phyloP scores from a whole-genome alignment of 139 green algal genomes.

The Desmodesmus armatus region DNA sequence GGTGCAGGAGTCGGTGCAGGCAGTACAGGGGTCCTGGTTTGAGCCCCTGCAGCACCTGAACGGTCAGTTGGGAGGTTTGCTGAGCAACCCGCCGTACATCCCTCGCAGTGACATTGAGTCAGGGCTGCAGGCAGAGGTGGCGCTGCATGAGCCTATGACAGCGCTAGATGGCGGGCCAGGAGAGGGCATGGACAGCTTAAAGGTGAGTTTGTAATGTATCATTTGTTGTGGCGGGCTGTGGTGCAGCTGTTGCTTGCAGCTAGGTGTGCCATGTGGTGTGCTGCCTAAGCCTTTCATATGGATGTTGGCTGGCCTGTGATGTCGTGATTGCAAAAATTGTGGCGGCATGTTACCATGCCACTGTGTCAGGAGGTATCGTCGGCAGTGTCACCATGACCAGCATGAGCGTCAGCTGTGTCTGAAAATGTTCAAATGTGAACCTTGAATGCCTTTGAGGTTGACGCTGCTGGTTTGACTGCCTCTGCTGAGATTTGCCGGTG shows the following conservation, averaged over 20 bases:
- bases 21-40: conserved; percentile 80
- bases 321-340: too few relatives aligned
- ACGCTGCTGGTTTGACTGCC: neutral
- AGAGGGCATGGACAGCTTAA: conserved; percentile 71
- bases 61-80: conserved; percentile 77
- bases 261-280: too few relatives aligned
- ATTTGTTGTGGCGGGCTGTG: neutral
- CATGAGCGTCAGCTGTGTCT: too few relatives aligned
- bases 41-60: conserved; percentile 63
- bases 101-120: conserved; percentile 67
- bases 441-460: too few relatives aligned
- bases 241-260: neutral
- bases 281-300: too few relatives aligned
- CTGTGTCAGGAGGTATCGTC: too few relatives aligned
- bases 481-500: neutral
- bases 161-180: conserved; percentile 87
- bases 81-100: conserved; percentile 98
- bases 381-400: too few relatives aligned
- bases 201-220: conserved; percentile 29
- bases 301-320: too few relatives aligned
- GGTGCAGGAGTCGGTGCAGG: conserved; percentile 39
- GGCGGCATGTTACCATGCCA: too few relatives aligned
- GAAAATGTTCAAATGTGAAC: too few relatives aligned
- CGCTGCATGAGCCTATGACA: conserved; percentile 82
- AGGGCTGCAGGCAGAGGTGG: conserved; percentile 82